Base-by-base conservation (phyloP, 768 basidiomycete species). In the Phylloporus sp. region DNA sequence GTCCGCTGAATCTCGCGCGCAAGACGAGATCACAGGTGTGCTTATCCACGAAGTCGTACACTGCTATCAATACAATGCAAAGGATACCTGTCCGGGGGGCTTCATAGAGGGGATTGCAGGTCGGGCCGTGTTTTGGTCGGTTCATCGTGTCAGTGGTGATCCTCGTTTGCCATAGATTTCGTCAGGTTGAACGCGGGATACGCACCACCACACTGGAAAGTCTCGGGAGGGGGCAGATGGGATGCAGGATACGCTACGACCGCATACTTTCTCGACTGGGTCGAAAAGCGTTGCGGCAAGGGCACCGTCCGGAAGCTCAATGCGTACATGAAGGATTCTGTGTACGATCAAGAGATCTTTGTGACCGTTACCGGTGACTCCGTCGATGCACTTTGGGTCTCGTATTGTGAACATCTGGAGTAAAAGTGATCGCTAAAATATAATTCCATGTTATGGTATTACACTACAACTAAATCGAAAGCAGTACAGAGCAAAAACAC, bases 61-160 rank as follows among this genome's bases (percentile, higher is more conserved):
- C 56, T 90, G 85, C 61, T 91, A 76, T 63, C 89, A 91, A 61
- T 79, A 82, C 67, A 76, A 87, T 58, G 86, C 76, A 2, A 61
- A 70, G 22, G 82, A 73, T 23, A 78, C 76, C 38, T 84, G 79
- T 57, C 86, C 86, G 0, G 77, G 79, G 2, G 89, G 89, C 2
- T 70, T 92, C 42, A 80, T 88, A 55, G 89, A 92, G 62, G 89
- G 89, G 18, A 76, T 92, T 24, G 89, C 88, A 65, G 88, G 88
- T 85, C 52, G 38, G 72, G 54, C 11, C n/a, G 15, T n/a, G 26
- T 35, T 38, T 16, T 16, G 36, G 47, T 28, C 43, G 20, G 46
- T 18, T 18, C 32, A 27, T 52, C 36, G 39, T 6, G n/a, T 41
- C 27, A 23, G 13, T 26, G 6, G 32, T 40, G 16, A 55, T 47